A percentile compares a stretch with the other conserved stretches of the same genome.
Evolutionary conservation across 2,329 filamentous ascomycete genomes (phyloP).

Genomic region (Aureobasidium sp.): DNA sequence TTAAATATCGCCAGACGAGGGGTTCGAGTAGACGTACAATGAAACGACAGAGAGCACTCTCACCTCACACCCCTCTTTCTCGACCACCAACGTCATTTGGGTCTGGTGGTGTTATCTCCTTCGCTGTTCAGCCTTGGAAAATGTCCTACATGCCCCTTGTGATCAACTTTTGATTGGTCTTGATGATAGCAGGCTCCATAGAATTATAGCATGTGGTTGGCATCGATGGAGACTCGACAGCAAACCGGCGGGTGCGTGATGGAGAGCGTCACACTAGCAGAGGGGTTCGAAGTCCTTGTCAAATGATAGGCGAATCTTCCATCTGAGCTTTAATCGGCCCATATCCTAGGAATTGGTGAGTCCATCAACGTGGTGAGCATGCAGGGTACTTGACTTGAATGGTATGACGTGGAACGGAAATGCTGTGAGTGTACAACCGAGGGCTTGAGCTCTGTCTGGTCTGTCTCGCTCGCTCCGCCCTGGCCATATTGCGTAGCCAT

Average conservation of each 20-base stretch:
- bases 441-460: neutral
- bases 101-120: neutral
- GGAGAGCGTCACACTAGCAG: neutral
- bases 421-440: neutral
- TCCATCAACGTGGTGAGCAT: neutral
- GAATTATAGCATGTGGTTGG: neutral
- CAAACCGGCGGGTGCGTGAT: neutral
- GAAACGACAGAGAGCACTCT: neutral
- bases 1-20: neutral
- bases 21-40: neutral
- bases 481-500: neutral
- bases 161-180: neutral
- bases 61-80: conserved; percentile 2
- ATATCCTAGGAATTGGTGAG: neutral
- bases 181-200: neutral
- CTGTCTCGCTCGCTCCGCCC: neutral
- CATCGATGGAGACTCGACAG: neutral
- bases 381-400: neutral
- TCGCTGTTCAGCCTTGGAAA: neutral
- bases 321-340: neutral
- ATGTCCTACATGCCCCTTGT: neutral
- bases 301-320: neutral
- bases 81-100: neutral
- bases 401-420: neutral
- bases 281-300: neutral